Base-by-base conservation (phyloP, 2,329 filamentous ascomycete genomes). In the Cladosporium sp. region DNA sequence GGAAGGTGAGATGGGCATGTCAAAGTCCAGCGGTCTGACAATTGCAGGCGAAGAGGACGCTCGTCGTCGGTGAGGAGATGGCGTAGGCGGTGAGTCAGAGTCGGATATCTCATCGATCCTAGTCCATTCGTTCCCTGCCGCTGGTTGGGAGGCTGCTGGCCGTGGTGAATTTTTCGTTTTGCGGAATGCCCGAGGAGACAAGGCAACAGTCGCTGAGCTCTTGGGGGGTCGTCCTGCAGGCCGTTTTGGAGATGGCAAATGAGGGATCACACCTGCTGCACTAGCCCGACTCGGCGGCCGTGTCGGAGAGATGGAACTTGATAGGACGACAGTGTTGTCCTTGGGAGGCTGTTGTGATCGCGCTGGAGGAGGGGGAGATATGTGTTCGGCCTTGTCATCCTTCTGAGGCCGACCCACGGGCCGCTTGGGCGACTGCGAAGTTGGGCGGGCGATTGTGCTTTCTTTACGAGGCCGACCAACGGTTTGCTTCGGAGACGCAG, bases 51-150 rank as follows among this genome's bases (percentile, higher is more conserved):
- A 70, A 6, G 72, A 71, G 4, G 64, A 65, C 5, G 75, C 72
- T 49, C 73, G 68, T 14, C 75, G 69, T 18, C 65, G 58, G n/a
- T 74, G 73, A 10, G 77, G 76, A 2, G 75, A 75, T 3, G 74
- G 72, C 8, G 76, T 76, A 8, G 67, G 61, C 5, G 71, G 70
- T 2, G 68, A 62, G 7, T 78, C 76, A 6, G 71, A 66, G 66
- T 78, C 77, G 4, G 73, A 75, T 49, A 78, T 78, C 30, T 75
- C 73, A 15, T 76, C 74, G 15, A 76, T 75, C 52, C 73, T 68
- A 11, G 68, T 62, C 65, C 70, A 75, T 12, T 68, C 67, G 10
- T 68, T 60, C 5, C 57, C 57, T 21, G 34, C 24, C 7, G 64
- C 59, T 7, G 71, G 70, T 41, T 72, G 72, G 3, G 70, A 71